These are phyloP conservation scores for Trametes cubensis DNA, from an alignment of 768 basidiomycete genomes.

Conservation along the genomic window DNA sequence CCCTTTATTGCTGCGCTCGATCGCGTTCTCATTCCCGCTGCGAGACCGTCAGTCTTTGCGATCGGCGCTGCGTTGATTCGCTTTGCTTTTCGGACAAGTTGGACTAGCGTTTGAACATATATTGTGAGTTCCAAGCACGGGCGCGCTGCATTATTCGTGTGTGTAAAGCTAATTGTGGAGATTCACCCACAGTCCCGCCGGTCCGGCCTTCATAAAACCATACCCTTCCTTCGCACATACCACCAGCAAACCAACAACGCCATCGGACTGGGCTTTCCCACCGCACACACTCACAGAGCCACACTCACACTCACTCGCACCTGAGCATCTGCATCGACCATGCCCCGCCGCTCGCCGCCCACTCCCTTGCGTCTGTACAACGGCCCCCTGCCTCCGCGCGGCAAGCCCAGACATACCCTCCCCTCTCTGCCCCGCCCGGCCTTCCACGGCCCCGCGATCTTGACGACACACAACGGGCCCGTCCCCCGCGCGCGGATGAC, in stretches of 20 bases:
- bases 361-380: conserved; percentile 61
- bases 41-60: not conserved
- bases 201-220: conserved; percentile 1
- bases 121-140: conserved; percentile 1
- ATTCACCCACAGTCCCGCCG: not conserved
- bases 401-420: conserved; percentile 62
- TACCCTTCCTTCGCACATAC: conserved; percentile 1
- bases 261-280: too few species aligned
- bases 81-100: conserved; percentile 12
- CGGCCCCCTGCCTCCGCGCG: conserved; percentile 66
- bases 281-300: not conserved
- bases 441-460: conserved; percentile 30
- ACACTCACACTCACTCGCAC: conserved; percentile 6
- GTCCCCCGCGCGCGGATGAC: conserved; percentile 27
- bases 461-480: conserved; percentile 11
- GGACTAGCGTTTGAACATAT: conserved; percentile 12
- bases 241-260: not conserved
- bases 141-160: not conserved
- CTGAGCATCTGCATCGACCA: conserved; percentile 31
- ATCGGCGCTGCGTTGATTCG: not conserved
- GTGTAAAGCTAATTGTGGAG: not conserved
- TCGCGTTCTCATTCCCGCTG: not conserved
- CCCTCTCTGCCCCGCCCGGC: conserved; percentile 65
- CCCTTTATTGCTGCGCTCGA: not conserved
- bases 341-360: conserved; percentile 73